A percentile compares a stretch with the other conserved stretches of the same genome.
phyloP scores from a whole-genome alignment of 129 eudicot species.

The Pseudognaphalium luteoalbum region DNA sequence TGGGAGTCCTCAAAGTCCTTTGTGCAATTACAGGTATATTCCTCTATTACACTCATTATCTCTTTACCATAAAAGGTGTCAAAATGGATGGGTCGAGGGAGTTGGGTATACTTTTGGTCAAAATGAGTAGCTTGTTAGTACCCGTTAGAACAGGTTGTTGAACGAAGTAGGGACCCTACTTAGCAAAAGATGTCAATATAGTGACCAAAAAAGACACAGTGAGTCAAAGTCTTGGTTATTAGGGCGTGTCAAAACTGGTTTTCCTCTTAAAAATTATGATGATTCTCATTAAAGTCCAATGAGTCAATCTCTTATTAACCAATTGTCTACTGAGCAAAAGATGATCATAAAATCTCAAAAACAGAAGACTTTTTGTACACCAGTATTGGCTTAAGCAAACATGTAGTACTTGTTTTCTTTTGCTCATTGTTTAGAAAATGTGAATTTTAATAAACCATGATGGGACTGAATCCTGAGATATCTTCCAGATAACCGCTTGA shows the following conservation, averaged over 20 bases:
- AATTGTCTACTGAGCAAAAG: neutral
- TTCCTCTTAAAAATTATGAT: no score
- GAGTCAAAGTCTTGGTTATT: neutral
- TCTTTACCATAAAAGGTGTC: neutral
- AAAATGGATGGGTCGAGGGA: neutral
- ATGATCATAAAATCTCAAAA: no score
- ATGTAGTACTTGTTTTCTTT: neutral
- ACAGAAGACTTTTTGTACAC: neutral
- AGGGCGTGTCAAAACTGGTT: neutral
- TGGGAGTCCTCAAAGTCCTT: conserved; percentile 46
- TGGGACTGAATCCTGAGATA: neutral
- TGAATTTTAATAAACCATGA: neutral
- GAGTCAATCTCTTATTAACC: neutral
- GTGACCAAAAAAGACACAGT: neutral
- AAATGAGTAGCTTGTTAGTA: neutral
- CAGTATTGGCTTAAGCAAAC: neutral
- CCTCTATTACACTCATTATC: neutral
- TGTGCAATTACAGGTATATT: conserved; percentile 38
- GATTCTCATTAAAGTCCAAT: neutral
- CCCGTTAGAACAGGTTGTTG: neutral
- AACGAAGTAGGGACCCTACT: neutral
- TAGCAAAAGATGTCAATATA: neutral
- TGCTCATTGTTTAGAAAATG: no score
- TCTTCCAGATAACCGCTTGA: conserved; percentile 19
- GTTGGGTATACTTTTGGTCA: neutral